Conservation (phyloP, 805 yeast species). For the Pichia pseudocactophila region DNA sequence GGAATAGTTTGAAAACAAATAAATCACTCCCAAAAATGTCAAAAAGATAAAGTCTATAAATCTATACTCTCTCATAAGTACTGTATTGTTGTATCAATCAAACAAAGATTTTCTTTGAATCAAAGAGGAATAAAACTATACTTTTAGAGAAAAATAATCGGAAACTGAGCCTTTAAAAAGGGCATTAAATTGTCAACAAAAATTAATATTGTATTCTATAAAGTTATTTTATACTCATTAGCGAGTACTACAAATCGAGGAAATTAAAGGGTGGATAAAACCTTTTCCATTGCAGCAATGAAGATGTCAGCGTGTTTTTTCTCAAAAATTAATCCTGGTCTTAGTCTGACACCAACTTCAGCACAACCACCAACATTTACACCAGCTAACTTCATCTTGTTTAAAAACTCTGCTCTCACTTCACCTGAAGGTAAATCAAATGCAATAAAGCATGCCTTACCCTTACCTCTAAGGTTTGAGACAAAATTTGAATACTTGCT, state of each 20-base stretch:
- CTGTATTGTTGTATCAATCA: too few species aligned
- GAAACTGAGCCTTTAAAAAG: too few species aligned
- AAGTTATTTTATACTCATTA: too few species aligned
- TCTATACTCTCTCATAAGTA: constrained; percentile 28
- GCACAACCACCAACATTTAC: constrained; percentile 84
- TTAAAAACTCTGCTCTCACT: constrained; percentile 53
- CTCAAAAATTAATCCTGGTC: constrained; percentile 74
- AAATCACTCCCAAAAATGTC: constrained; percentile 15
- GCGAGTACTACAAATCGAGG: neutral
- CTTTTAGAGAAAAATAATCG: too few species aligned
- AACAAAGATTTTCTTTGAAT: neutral
- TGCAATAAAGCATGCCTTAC: constrained; percentile 74
- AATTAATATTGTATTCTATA: too few species aligned
- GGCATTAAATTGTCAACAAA: too few species aligned
- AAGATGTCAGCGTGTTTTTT: constrained; percentile 71
- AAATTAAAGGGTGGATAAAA: constrained; percentile 20
- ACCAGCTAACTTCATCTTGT: constrained; percentile 53
- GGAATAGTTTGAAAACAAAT: constrained; percentile 22
- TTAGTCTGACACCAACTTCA: constrained; percentile 63
- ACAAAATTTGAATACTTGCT: constrained; percentile 44
- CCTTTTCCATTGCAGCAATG: constrained; percentile 35
- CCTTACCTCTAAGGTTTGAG: constrained; percentile 61
- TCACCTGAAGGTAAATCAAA: constrained; percentile 53
- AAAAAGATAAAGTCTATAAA: constrained; percentile 23
- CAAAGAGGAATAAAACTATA: neutral